Percentiles rank a stretch among this genome's conserved stretches.
phyloP scores from a whole-genome alignment of 1,139 yeast genomes.

The Pichia sp. region DNA sequence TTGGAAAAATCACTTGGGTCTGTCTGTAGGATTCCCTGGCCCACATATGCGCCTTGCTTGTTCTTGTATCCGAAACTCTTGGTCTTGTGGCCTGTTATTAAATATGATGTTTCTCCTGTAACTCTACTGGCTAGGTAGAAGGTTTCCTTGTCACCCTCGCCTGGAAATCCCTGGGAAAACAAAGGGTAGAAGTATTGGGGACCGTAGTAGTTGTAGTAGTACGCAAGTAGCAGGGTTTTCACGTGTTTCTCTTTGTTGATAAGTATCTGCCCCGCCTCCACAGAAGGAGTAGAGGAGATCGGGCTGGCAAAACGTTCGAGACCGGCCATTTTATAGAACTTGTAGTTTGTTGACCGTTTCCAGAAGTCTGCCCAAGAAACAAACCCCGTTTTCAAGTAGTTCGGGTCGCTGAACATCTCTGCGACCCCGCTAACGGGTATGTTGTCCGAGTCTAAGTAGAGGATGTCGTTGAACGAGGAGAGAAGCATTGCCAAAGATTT shows the following conservation, averaged over 20 bases:
- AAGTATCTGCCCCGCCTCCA: conserved; percentile 32
- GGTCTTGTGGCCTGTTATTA: conserved; percentile 29
- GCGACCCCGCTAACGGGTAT: conserved; percentile 55
- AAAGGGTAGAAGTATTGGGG: conserved; percentile 32
- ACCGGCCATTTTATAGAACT: conserved; percentile 27
- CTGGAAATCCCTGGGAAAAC: conserved; percentile 33
- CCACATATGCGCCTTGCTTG: conserved; percentile 23
- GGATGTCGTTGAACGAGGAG: conserved; percentile 56
- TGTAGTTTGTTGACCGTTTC: conserved; percentile 61
- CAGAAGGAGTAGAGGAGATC: conserved; percentile 29
- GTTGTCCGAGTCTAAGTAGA: conserved; percentile 68
- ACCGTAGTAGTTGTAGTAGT: conserved; percentile 31
- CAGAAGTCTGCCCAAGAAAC: conserved; percentile 72
- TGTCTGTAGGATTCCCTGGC: conserved; percentile 31
- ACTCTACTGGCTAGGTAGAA: conserved; percentile 31
- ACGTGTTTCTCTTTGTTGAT: conserved; percentile 30
- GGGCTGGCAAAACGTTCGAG: conserved; percentile 21
- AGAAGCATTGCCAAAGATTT: conserved; percentile 60
- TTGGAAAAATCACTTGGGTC: conserved; percentile 26
- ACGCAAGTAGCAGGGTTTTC: conserved; percentile 29
- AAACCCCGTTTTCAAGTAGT: conserved; percentile 37
- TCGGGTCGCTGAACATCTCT: conserved; percentile 40
- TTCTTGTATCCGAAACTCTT: conserved; percentile 30
- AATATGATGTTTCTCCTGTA: conserved; percentile 26
- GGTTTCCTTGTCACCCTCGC: conserved; percentile 34